These are phyloP conservation scores for Fusarium sp. DNA, from an alignment of 2,329 filamentous ascomycete genomes.

Conservation along the genomic window DNA sequence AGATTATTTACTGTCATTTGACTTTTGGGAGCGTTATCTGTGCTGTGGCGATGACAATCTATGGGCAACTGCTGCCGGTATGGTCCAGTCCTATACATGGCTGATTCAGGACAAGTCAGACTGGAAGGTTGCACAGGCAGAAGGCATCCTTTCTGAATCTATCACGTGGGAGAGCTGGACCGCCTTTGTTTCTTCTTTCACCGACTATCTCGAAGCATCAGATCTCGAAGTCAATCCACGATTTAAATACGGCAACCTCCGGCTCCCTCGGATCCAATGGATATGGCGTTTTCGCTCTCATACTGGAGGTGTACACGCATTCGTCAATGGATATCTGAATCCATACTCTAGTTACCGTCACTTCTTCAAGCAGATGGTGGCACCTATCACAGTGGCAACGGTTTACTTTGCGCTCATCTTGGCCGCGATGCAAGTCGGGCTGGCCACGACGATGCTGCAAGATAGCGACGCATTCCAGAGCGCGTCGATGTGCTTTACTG, in stretches of 20 bases:
- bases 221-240: not conserved
- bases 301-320: accelerated
- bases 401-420: not conserved
- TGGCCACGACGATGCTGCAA: not conserved
- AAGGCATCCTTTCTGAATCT: accelerated
- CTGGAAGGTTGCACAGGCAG: not conserved
- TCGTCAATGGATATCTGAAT: not conserved
- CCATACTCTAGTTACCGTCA: not conserved
- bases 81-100: not conserved
- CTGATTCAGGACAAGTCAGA: not conserved
- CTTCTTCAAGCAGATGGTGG: not conserved
- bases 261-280: not conserved
- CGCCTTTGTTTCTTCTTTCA: not conserved
- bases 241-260: not conserved
- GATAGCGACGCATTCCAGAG: not conserved
- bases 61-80: accelerated
- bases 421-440: not conserved
- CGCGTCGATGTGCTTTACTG: not conserved
- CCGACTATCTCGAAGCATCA: not conserved
- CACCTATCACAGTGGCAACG: not conserved
- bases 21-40: not conserved
- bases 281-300: not conserved
- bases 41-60: accelerated
- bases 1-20: not conserved
- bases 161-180: not conserved